Conservation (phyloP, 108 stramenopile genomes). For the Stephanodiscus triporus region DNA sequence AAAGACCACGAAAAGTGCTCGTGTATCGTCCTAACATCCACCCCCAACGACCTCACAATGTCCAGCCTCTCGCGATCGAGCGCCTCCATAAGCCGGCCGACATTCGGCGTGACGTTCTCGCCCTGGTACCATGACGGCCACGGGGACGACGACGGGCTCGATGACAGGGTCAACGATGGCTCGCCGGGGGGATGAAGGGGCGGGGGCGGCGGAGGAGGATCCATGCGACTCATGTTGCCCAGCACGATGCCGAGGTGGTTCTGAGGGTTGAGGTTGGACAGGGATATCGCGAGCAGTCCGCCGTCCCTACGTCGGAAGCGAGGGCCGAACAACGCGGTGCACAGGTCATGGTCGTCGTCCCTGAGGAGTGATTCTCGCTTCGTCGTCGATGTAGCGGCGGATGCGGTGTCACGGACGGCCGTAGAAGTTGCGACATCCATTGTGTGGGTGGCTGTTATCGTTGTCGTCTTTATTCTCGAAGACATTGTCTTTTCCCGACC, state of each 20-base stretch:
- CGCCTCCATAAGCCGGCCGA: constrained; percentile 63
- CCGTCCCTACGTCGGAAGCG: constrained; percentile 51
- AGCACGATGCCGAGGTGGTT: constrained; percentile 71
- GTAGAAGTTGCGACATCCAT: not conserved
- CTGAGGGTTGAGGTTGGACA: constrained; percentile 75
- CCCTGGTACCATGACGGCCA: constrained; percentile 69
- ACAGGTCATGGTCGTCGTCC: constrained; percentile 34
- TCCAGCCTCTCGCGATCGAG: constrained; percentile 64
- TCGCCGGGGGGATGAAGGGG: constrained; percentile 12
- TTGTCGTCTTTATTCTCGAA: too few relatives aligned
- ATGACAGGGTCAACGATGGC: not conserved
- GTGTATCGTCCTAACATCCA: constrained; percentile 62
- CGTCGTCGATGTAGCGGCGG: not conserved
- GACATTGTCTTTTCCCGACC: too few relatives aligned
- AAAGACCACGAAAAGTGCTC: constrained; percentile 69
- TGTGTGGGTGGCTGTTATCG: not conserved
- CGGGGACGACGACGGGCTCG: constrained; percentile 8
- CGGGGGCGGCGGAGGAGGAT: constrained; percentile 54
- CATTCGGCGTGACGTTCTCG: constrained; percentile 60
- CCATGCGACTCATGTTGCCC: constrained; percentile 74
- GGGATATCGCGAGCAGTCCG: constrained; percentile 65
- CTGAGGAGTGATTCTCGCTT: not conserved
- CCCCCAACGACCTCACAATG: constrained; percentile 54
- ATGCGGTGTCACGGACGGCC: not conserved
- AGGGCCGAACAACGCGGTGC: constrained; percentile 48